These are phyloP conservation scores for Talaromyces sp. DNA, from an alignment of 2,329 filamentous ascomycete species.

Conservation along the genomic window DNA sequence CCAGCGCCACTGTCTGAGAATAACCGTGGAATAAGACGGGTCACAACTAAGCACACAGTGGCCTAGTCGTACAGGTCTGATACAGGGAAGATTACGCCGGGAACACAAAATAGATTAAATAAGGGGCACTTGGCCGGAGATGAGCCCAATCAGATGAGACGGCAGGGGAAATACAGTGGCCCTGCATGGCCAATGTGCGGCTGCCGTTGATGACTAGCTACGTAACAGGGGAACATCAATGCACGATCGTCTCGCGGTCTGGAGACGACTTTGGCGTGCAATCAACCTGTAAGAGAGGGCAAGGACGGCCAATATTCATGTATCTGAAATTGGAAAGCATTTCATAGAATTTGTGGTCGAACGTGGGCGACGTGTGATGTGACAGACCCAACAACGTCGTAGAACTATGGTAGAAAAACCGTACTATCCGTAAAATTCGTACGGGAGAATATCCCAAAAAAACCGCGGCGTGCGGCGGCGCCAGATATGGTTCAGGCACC, in stretches of 20 bases:
- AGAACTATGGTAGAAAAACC: background rate
- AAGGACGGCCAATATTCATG: background rate
- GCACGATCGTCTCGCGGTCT: background rate
- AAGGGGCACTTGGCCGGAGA: background rate
- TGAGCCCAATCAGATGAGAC: background rate
- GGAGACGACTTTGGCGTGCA: background rate
- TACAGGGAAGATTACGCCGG: background rate
- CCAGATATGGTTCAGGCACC: conserved; percentile 8
- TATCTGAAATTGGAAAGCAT: background rate
- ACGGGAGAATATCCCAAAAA: background rate
- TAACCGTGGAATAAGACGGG: background rate
- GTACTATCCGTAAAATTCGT: background rate
- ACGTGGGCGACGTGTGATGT: background rate
- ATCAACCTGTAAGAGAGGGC: background rate
- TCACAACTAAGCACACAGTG: background rate
- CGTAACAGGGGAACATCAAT: background rate
- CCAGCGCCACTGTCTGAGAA: background rate
- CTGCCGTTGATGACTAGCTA: background rate
- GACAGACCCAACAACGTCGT: background rate
- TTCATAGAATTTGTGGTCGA: background rate
- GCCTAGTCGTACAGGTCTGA: background rate
- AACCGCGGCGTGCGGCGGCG: background rate
- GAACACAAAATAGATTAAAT: background rate
- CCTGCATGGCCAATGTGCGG: background rate
- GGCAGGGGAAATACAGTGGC: background rate